Evolutionary conservation across 148 eudicot genomes (phyloP).

Genomic region (Hydrangea macrophylla): DNA sequence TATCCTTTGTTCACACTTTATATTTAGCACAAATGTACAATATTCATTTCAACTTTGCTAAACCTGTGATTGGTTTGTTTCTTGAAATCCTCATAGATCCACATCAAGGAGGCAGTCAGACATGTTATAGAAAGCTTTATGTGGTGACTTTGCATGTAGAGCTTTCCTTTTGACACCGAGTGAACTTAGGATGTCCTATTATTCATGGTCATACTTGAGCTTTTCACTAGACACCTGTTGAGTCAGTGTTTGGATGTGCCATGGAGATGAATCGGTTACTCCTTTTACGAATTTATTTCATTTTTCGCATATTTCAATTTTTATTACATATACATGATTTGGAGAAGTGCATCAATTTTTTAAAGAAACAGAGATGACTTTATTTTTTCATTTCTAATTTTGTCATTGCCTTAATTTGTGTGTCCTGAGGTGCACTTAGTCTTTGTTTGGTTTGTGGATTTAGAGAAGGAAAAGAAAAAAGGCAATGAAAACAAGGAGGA

Average conservation of each 20-base stretch:
- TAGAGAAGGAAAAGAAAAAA: too few species aligned
- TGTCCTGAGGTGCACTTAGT: neutral
- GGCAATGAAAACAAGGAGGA: too few species aligned
- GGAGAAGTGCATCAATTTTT: too few species aligned
- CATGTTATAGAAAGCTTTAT: neutral
- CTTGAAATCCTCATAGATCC: neutral
- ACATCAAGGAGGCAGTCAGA: neutral
- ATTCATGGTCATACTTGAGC: neutral
- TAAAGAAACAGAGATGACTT: too few species aligned
- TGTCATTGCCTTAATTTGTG: neutral
- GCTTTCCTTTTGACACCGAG: neutral
- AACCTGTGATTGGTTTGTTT: neutral
- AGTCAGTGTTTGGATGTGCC: neutral
- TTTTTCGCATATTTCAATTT: neutral
- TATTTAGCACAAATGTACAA: neutral
- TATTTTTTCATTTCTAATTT: neutral
- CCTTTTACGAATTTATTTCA: neutral
- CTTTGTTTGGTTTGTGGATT: too few species aligned
- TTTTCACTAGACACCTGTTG: neutral
- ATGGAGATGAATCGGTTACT: neutral
- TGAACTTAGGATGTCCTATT: neutral
- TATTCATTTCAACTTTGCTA: neutral
- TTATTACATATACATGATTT: too few species aligned
- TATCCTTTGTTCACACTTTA: conserved; percentile 62
- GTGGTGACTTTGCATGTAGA: neutral